phyloP scores from a whole-genome alignment of 2,329 filamentous ascomycete genomes.

The Botrytis byssoidea region DNA sequence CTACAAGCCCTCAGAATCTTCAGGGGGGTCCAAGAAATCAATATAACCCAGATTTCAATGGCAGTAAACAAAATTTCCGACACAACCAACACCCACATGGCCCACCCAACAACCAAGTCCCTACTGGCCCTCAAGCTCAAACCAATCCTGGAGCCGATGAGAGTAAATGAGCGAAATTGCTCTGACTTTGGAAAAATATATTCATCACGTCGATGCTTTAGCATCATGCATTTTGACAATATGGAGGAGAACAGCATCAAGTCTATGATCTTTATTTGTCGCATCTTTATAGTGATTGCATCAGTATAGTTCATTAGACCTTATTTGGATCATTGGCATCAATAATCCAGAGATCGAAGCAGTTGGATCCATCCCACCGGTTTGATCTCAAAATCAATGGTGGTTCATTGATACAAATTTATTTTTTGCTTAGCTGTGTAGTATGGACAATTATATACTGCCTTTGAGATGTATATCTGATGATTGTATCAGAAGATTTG shows the following conservation, averaged over 20 bases:
- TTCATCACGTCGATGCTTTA: constrained; percentile 36
- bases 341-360: constrained; percentile 26
- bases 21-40: constrained; percentile 54
- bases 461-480: constrained; percentile 33
- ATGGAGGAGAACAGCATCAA: constrained; percentile 29
- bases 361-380: constrained; percentile 23
- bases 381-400: constrained; percentile 21
- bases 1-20: constrained; percentile 57
- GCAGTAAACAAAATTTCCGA: constrained; percentile 51
- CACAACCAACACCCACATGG: constrained; percentile 43
- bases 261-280: constrained; percentile 28
- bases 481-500: constrained; percentile 33
- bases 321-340: constrained; percentile 31
- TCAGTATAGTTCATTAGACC: constrained; percentile 32
- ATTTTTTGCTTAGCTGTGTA: constrained; percentile 35
- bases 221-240: constrained; percentile 35
- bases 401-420: constrained; percentile 33
- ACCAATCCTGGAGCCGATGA: constrained; percentile 46
- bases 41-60: constrained; percentile 56
- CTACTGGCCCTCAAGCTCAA: constrained; percentile 41
- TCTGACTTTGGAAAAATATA: constrained; percentile 24
- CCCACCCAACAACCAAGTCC: constrained; percentile 41
- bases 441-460: constrained; percentile 24
- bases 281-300: constrained; percentile 36
- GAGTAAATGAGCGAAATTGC: constrained; percentile 45